Conservation (phyloP, 441 rosid genomes). For the Gossypium davidsonii region DNA sequence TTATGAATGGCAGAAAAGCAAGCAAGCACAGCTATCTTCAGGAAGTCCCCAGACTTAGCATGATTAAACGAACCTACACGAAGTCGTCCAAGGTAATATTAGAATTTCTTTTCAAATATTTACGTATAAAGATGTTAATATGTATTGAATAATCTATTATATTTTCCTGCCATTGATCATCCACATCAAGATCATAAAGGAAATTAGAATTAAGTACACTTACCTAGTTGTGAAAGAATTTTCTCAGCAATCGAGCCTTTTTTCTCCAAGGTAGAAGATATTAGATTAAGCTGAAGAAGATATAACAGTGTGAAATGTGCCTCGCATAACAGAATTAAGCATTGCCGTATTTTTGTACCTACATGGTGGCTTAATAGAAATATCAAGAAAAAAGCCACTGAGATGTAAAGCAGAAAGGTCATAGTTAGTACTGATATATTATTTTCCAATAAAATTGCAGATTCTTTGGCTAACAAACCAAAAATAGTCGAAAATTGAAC, state of each 20-base stretch:
- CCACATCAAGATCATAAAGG: background rate
- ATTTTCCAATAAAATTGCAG: background rate
- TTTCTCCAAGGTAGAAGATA: slow-evolving; percentile 5
- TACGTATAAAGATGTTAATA: background rate
- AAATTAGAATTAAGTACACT: background rate
- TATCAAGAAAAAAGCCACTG: slow-evolving; percentile 15
- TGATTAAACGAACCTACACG: slow-evolving; percentile 20
- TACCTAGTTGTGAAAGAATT: slow-evolving; percentile 15
- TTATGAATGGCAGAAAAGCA: slow-evolving; percentile 35
- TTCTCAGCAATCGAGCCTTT: slow-evolving; percentile 7
- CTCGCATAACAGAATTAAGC: slow-evolving; percentile 16
- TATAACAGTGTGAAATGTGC: slow-evolving; percentile 17
- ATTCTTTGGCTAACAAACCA: background rate
- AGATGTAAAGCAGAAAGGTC: background rate
- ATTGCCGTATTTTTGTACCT: background rate
- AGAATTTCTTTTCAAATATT: background rate
- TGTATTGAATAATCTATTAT: background rate
- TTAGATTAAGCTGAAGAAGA: slow-evolving; percentile 15
- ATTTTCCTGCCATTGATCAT: background rate
- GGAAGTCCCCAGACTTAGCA: slow-evolving; percentile 24
- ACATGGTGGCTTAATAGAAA: slow-evolving; percentile 15
- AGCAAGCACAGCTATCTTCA: slow-evolving; percentile 34
- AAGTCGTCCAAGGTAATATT: background rate
- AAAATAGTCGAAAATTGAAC: background rate
- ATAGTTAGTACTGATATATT: slow-evolving; percentile 1